phyloP scores from a whole-genome alignment of 2,329 filamentous ascomycete genomes.

The Botrytis medusae region DNA sequence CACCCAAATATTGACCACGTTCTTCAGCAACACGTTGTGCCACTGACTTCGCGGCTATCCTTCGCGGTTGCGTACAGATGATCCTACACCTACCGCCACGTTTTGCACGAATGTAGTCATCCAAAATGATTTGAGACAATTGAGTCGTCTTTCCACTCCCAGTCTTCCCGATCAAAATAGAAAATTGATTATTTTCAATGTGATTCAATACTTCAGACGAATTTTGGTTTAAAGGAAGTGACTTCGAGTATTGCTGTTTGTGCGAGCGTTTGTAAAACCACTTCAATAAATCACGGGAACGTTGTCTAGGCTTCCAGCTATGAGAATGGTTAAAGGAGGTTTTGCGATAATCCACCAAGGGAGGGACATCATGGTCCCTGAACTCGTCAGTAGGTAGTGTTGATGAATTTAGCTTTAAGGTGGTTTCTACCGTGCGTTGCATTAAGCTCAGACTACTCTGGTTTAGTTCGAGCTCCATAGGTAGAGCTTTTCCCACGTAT shows the following conservation, averaged over 20 bases:
- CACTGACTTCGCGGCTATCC: constrained; percentile 88
- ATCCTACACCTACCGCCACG: constrained; percentile 79
- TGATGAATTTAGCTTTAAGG: background rate
- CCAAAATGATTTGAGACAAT: constrained; percentile 89
- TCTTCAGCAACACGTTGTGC: constrained; percentile 93
- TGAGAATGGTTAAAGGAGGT: background rate
- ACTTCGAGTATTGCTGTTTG: background rate
- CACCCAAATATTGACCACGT: constrained; percentile 73
- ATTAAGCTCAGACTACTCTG: constrained; percentile 17
- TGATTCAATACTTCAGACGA: constrained; percentile 81
- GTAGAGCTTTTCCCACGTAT: constrained; percentile 9
- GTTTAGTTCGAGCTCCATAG: constrained; percentile 5
- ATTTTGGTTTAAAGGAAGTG: constrained; percentile 80
- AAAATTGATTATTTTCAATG: constrained; percentile 75
- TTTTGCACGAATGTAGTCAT: constrained; percentile 75
- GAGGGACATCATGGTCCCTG: background rate
- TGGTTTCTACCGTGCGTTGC: constrained; percentile 5
- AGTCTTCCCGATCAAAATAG: constrained; percentile 92
- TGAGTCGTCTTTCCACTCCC: constrained; percentile 96
- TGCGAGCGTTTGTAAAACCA: background rate
- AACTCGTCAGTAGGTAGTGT: background rate
- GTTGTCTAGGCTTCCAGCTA: background rate
- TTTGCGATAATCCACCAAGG: background rate
- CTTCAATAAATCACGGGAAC: background rate
- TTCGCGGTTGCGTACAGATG: constrained; percentile 88